Evolutionary conservation across 495 filamentous ascomycete species (phyloP).

Genomic region (Podospora pseudoanserina): DNA sequence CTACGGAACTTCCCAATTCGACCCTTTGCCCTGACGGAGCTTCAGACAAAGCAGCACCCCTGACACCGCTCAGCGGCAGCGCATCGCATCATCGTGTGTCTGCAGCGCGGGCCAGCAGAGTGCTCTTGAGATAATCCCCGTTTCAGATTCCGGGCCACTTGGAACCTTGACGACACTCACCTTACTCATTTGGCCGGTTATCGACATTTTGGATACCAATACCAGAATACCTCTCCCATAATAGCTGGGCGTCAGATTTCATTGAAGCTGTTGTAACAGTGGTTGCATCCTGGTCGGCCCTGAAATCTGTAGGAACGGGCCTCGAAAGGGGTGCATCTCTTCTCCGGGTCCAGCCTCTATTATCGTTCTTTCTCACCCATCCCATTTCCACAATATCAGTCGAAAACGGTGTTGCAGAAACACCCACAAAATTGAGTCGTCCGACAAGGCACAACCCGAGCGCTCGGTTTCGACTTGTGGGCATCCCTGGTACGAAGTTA

Average conservation of each 20-base stretch:
- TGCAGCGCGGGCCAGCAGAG: background rate
- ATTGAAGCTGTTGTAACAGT: background rate
- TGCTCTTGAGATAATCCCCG: background rate
- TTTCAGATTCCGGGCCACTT: slow-evolving; percentile 3
- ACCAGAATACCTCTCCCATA: background rate
- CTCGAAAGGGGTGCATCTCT: slow-evolving; percentile 1
- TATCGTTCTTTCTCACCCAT: slow-evolving; percentile 2
- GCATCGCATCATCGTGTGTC: background rate
- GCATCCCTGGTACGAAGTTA: background rate
- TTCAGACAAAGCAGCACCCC: slow-evolving; percentile 4
- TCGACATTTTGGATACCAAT: background rate
- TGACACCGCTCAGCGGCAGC: background rate
- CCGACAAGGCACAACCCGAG: slow-evolving; percentile 3
- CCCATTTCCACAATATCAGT: background rate
- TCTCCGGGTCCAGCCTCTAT: background rate
- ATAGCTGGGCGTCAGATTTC: background rate
- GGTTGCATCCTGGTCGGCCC: background rate
- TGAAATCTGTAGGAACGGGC: slow-evolving; percentile 5
- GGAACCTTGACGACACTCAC: slow-evolving; percentile 1
- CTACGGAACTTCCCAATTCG: background rate
- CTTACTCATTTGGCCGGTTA: background rate
- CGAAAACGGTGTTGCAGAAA: slow-evolving; percentile 1
- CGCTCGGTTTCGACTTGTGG: slow-evolving; percentile 5
- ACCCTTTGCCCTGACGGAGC: background rate
- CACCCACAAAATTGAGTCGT: slow-evolving; percentile 3